A percentile compares a stretch with the other conserved stretches of the same genome.
These are phyloP conservation scores for Alnus glutinosa DNA, from an alignment of 306 rosid genomes.

Conservation along the genomic window DNA sequence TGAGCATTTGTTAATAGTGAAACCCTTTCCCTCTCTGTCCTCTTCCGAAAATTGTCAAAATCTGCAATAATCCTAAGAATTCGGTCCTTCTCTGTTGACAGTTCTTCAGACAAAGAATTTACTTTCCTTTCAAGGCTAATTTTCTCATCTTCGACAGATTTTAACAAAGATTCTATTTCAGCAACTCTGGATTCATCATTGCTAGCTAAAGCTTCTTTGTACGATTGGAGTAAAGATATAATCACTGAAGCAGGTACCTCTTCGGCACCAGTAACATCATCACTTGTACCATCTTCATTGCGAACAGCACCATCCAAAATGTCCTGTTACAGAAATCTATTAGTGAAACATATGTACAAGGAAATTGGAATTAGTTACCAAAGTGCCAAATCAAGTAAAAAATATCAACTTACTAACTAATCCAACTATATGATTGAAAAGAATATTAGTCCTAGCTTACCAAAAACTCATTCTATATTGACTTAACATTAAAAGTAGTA, in stretches of 20 bases:
- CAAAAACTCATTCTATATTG: not conserved
- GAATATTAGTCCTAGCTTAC: not conserved
- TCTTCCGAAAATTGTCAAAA: conserved; percentile 93
- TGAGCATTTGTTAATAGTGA: conserved; percentile 84
- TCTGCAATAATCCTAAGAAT: conserved; percentile 90
- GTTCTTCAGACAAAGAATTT: conserved; percentile 59
- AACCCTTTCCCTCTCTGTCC: conserved; percentile 88
- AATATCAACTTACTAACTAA: not conserved
- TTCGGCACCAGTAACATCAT: conserved; percentile 43
- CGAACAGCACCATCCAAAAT: conserved; percentile 51
- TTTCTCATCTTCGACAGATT: conserved; percentile 75
- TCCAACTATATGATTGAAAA: not conserved
- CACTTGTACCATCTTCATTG: conserved; percentile 46
- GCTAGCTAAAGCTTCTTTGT: conserved; percentile 73
- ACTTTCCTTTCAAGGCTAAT: conserved; percentile 50
- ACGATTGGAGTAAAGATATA: conserved; percentile 51
- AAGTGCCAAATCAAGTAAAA: not conserved
- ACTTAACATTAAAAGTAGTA: not conserved
- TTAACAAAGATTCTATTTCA: conserved; percentile 67
- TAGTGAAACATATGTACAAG: conserved; percentile 26
- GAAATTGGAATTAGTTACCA: conserved; percentile 19
- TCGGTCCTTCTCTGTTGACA: conserved; percentile 62
- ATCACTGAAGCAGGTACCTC: conserved; percentile 57
- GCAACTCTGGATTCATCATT: conserved; percentile 63
- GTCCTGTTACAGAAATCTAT: conserved; percentile 62